phyloP scores from a whole-genome alignment of 2,329 filamentous ascomycete genomes.

The Calonectria hawksworthii region DNA sequence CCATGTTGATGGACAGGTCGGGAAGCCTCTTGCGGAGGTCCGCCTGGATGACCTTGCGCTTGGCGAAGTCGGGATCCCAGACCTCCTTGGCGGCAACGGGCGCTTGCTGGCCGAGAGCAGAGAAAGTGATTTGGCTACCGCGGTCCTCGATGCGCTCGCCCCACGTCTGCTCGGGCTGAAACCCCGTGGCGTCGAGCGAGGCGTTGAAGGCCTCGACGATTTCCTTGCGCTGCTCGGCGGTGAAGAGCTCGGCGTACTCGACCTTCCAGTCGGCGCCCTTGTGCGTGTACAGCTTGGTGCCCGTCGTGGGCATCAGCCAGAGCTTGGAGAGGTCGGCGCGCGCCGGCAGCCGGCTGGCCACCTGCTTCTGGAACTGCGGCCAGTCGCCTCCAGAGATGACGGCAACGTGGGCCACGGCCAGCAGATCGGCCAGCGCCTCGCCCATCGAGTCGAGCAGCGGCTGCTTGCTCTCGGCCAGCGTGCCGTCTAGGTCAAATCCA shows the following conservation, averaged over 20 bases:
- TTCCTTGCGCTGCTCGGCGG: background rate
- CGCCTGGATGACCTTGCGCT: conserved; percentile 5
- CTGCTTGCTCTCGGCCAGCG: conserved; percentile 6
- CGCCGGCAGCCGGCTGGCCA: background rate
- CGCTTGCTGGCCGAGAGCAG: background rate
- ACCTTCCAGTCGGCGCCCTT: background rate
- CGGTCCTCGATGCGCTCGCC: background rate
- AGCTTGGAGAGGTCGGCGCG: background rate
- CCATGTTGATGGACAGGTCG: conserved; percentile 2
- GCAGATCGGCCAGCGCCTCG: background rate
- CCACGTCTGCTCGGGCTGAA: conserved; percentile 5
- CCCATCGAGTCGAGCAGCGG: conserved; percentile 1
- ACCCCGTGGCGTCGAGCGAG: background rate
- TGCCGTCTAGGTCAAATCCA: background rate
- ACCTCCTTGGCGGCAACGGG: conserved; percentile 2
- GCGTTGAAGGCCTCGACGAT: background rate
- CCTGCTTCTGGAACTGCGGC: background rate
- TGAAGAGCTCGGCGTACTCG: conserved; percentile 1
- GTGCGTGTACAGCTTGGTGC: background rate
- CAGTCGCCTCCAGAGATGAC: background rate
- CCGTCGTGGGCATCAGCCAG: conserved; percentile 4
- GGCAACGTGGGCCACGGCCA: background rate
- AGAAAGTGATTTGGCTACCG: conserved; percentile 1
- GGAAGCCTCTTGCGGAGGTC: background rate
- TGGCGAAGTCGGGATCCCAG: conserved; percentile 2